Conservation (phyloP, 2,329 filamentous ascomycete genomes). For the Venturia asperata region DNA sequence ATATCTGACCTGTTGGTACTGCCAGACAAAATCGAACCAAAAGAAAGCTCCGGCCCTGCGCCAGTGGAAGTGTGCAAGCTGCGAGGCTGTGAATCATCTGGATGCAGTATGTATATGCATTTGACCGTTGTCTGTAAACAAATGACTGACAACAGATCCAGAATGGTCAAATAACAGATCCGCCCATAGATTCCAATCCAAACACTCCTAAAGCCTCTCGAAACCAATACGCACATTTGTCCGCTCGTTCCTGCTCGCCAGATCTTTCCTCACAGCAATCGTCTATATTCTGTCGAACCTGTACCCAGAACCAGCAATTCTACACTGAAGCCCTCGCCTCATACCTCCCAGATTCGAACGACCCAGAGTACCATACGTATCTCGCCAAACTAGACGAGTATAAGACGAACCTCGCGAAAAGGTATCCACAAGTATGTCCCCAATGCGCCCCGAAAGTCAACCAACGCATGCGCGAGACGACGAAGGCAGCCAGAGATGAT, state of each 20-base stretch:
- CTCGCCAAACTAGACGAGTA: slow-evolving; percentile 64
- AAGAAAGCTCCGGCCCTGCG: neutral
- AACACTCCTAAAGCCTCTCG: slow-evolving; percentile 39
- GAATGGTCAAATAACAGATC: slow-evolving; percentile 86
- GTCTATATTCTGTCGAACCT: slow-evolving; percentile 61
- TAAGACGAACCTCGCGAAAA: slow-evolving; percentile 64
- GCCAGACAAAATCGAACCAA: slow-evolving; percentile 58
- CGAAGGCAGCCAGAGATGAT: slow-evolving; percentile 79
- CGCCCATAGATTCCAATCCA: slow-evolving; percentile 48
- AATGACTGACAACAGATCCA: slow-evolving; percentile 34
- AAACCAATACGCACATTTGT: slow-evolving; percentile 40
- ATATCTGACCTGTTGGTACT: slow-evolving; percentile 25
- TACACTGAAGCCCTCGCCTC: slow-evolving; percentile 69
- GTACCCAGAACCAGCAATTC: slow-evolving; percentile 82
- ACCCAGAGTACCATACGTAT: slow-evolving; percentile 62
- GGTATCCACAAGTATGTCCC: slow-evolving; percentile 83
- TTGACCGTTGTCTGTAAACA: slow-evolving; percentile 15
- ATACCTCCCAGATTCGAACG: slow-evolving; percentile 61
- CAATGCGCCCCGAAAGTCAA: slow-evolving; percentile 71
- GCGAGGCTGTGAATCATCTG: slow-evolving; percentile 81
- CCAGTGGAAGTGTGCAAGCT: slow-evolving; percentile 63
- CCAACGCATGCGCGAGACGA: slow-evolving; percentile 59
- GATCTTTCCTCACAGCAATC: slow-evolving; percentile 25
- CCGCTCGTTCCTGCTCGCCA: slow-evolving; percentile 33
- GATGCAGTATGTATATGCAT: slow-evolving; percentile 58